phyloP scores from a whole-genome alignment of 108 stramenopile genomes.

The Skeletonema grethae region DNA sequence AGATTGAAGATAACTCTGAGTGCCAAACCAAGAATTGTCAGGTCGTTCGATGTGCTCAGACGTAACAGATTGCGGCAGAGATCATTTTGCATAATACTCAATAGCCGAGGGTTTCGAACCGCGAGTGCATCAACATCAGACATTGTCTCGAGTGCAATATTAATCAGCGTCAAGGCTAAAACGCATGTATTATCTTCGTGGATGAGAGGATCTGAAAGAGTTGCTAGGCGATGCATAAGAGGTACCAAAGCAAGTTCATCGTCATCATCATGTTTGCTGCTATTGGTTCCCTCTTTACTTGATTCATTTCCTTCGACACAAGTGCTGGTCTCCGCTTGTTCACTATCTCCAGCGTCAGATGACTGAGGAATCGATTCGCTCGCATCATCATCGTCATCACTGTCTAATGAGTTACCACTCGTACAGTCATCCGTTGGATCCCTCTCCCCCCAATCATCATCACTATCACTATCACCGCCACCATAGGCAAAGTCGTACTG shows the following conservation, averaged over 20 bases:
- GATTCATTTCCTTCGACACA: background rate
- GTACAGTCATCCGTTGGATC: slow-evolving; percentile 30
- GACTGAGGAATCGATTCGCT: background rate
- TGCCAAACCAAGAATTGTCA: slow-evolving; percentile 82
- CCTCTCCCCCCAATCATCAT: slow-evolving; percentile 50
- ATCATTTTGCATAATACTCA: slow-evolving; percentile 83
- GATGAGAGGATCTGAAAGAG: slow-evolving; percentile 81
- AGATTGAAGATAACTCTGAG: slow-evolving; percentile 96
- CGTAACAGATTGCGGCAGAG: slow-evolving; percentile 91
- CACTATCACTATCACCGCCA: slow-evolving; percentile 25
- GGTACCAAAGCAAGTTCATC: slow-evolving; percentile 60
- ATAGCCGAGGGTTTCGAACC: slow-evolving; percentile 30
- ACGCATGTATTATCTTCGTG: slow-evolving; percentile 71
- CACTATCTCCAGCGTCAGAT: background rate
- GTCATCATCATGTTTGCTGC: background rate
- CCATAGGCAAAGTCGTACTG: background rate
- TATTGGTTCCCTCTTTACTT: background rate
- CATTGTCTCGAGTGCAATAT: slow-evolving; percentile 93
- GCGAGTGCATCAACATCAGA: slow-evolving; percentile 57
- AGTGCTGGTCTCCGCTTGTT: background rate
- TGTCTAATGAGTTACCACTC: background rate
- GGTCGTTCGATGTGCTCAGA: slow-evolving; percentile 84
- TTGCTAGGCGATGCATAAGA: slow-evolving; percentile 78
- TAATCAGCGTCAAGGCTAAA: slow-evolving; percentile 85
- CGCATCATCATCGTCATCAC: background rate